Percentiles rank a stretch among this genome's conserved stretches.
Evolutionary conservation across 768 basidiomycete species (phyloP).

Genomic region (Leccinum fibrillosum): DNA sequence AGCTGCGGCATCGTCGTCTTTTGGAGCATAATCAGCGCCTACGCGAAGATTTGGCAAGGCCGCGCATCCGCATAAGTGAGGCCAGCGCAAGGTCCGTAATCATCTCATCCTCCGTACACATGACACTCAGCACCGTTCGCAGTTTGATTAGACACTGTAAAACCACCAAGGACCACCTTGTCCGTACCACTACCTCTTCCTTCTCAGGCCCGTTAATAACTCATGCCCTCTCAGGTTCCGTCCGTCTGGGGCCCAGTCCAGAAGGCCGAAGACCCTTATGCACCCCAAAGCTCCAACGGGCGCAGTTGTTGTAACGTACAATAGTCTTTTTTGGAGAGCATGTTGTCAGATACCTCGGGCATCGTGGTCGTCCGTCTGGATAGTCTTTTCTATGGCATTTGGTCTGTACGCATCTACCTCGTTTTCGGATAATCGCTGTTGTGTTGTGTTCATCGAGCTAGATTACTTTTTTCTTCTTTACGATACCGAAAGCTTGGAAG

Average conservation of each 20-base stretch:
- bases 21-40: constrained; percentile 79
- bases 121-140: constrained; percentile 9
- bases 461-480: constrained; percentile 6
- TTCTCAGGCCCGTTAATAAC: constrained; percentile 4
- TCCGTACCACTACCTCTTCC: constrained; percentile 30
- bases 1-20: constrained; percentile 76
- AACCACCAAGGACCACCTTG: constrained; percentile 67
- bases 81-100: constrained; percentile 59
- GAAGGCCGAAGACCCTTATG: constrained; percentile 90
- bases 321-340: constrained; percentile 27
- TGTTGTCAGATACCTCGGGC: not conserved
- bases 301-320: constrained; percentile 59
- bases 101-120: not conserved
- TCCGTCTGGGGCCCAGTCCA: constrained; percentile 97
- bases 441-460: constrained; percentile 10
- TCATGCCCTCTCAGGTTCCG: constrained; percentile 59
- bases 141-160: constrained; percentile 76
- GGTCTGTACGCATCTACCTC: constrained; percentile 14
- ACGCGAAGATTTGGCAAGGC: constrained; percentile 68
- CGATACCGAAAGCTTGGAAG: constrained; percentile 8
- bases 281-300: constrained; percentile 56
- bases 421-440: constrained; percentile 7
- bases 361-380: not conserved
- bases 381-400: constrained; percentile 1
- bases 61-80: constrained; percentile 70